Conservation (phyloP, 1,139 yeast species). For the Yamadazyma membranifaciens region DNA sequence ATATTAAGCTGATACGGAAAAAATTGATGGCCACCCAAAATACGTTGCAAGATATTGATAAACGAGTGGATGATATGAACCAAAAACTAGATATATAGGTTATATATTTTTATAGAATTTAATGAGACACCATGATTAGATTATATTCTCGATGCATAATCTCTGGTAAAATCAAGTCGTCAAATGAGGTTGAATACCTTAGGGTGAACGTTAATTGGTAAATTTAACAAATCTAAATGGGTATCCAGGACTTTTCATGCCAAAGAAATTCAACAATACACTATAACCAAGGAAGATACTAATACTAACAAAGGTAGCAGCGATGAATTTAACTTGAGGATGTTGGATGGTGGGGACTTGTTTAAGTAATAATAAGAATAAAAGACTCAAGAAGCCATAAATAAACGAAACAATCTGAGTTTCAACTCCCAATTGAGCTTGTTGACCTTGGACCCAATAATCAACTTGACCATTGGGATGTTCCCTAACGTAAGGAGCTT, state of each 20-base stretch:
- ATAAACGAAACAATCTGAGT: conserved; percentile 71
- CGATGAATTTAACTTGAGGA: conserved; percentile 42
- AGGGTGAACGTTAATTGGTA: conserved; percentile 1
- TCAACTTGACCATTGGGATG: conserved; percentile 54
- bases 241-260: conserved; percentile 57
- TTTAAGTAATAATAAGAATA: conserved; percentile 48
- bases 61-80: conserved; percentile 19
- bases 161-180: too few relatives aligned
- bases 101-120: not conserved
- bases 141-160: not conserved
- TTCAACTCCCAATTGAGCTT: conserved; percentile 76
- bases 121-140: not conserved
- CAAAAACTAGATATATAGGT: conserved; percentile 1
- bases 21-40: conserved; percentile 30
- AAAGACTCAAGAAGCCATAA: conserved; percentile 56
- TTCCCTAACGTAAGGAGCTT: conserved; percentile 65
- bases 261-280: conserved; percentile 53
- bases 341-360: conserved; percentile 46
- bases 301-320: conserved; percentile 37
- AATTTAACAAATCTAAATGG: conserved; percentile 34
- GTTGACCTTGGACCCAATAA: conserved; percentile 68
- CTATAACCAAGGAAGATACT: conserved; percentile 53
- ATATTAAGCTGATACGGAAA: conserved; percentile 32
- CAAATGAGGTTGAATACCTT: too few relatives aligned
- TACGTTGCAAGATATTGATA: conserved; percentile 35